Base-by-base conservation (phyloP, 345 rosid species). In the Boechera retrofracta region DNA sequence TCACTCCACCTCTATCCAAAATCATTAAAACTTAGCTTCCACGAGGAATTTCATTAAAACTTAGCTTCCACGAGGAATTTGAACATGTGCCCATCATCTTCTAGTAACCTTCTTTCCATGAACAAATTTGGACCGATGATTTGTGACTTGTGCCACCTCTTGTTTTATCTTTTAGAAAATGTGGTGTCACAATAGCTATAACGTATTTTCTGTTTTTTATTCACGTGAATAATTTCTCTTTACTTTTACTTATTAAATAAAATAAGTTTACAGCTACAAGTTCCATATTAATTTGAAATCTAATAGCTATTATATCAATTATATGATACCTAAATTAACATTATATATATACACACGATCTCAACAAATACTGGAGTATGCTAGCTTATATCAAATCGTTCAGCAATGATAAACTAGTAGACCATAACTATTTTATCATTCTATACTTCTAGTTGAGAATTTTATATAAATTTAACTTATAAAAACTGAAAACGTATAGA, bases 51-150 rank as follows among this genome's bases (percentile, higher is more conserved):
- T 55, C 54, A 71, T 71, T 69, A 29, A 44, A 48, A n/a, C 76
- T 64, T 77, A 54, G 72, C 80, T 77, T 71, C 52, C 67, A 77
- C 76, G 80, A 77, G 76, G 67, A 64, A 10, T 71, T 55, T 55
- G 57, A 33, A 29, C 71, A 77, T 61, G 80, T 70, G 66, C 71
- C 44, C 76, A 77, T 64, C 76, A 53, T 77, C 71, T 45, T 38
- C 18, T 45, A 6, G 6, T 70, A 24, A 10, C 33, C 21, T 70
- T 38, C 32, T 31, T 29, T 69, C n/a, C 2, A 32, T 52, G 1
- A 44, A 69, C 49, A 68, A 52, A 31, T 62, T 7, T 51, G 35
- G 52, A 49, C 28, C 8, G 41, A 39, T 35, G 73, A 26, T 57
- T 54, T 41, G 38, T 70, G 44, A 57, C 21, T 55, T 55, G 53